Evolutionary conservation across 805 yeast genomes (phyloP).

Genomic region (Candida sakaeoensis): DNA sequence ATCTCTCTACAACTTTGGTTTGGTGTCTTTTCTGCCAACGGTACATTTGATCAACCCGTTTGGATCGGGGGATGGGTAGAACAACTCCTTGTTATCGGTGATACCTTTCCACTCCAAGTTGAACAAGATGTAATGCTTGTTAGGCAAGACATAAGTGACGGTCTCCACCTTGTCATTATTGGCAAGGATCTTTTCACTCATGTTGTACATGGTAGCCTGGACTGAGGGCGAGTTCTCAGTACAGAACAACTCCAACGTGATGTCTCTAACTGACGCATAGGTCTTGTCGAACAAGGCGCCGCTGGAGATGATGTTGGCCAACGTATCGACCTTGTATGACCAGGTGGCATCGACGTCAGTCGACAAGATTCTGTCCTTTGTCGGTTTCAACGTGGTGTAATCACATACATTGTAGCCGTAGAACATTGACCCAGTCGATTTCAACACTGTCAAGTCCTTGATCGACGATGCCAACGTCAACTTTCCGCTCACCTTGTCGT

Average conservation of each 20-base stretch:
- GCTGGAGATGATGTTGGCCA: slow-evolving; percentile 53
- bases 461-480: slow-evolving; percentile 63
- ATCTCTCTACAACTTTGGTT: slow-evolving; percentile 50
- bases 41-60: slow-evolving; percentile 88
- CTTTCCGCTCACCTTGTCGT: slow-evolving; percentile 47
- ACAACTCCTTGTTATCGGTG: slow-evolving; percentile 74
- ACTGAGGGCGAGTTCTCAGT: slow-evolving; percentile 88
- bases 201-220: slow-evolving; percentile 95
- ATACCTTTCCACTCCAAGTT: slow-evolving; percentile 84
- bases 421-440: slow-evolving; percentile 91
- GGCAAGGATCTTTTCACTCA: slow-evolving; percentile 70
- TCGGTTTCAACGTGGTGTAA: slow-evolving; percentile 81
- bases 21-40: slow-evolving; percentile 58
- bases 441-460: slow-evolving; percentile 77
- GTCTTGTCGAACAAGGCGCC: slow-evolving; percentile 63
- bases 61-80: slow-evolving; percentile 89
- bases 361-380: slow-evolving; percentile 79
- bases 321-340: slow-evolving; percentile 56
- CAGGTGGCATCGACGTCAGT: slow-evolving; percentile 79
- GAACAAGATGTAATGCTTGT: slow-evolving; percentile 84
- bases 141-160: slow-evolving; percentile 79
- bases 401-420: slow-evolving; percentile 84
- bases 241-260: slow-evolving; percentile 77
- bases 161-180: slow-evolving; percentile 52
- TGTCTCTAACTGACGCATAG: slow-evolving; percentile 57